phyloP scores from a whole-genome alignment of 257 asterid species.

The Capsicum rhomboideum region DNA sequence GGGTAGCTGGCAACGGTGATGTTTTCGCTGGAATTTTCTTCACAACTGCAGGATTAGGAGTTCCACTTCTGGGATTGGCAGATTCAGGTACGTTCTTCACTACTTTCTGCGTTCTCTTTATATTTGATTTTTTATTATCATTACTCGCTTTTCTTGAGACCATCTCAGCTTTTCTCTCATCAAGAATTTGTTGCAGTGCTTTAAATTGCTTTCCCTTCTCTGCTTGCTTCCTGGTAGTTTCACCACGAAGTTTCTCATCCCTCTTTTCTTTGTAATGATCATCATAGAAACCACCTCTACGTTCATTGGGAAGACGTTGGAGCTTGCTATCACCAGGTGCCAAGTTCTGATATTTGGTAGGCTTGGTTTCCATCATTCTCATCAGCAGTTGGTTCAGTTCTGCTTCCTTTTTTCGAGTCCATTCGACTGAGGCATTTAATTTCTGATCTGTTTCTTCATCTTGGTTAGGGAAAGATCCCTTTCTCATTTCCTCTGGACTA shows the following conservation, averaged over 20 bases:
- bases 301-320: constrained; percentile 45
- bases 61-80: constrained; percentile 48
- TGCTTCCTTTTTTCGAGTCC: constrained; percentile 90
- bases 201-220: constrained; percentile 52
- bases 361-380: constrained; percentile 91
- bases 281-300: constrained; percentile 45
- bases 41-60: constrained; percentile 34
- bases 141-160: constrained; percentile 35
- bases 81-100: constrained; percentile 32
- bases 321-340: constrained; percentile 40
- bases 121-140: constrained; percentile 30
- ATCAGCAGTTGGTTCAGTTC: constrained; percentile 70
- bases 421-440: constrained; percentile 57
- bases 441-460: constrained; percentile 31
- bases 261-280: constrained; percentile 53
- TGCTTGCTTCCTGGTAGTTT: constrained; percentile 36
- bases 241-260: constrained; percentile 62
- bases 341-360: constrained; percentile 33
- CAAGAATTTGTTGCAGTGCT: constrained; percentile 7
- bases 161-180: constrained; percentile 28
- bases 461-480: constrained; percentile 26
- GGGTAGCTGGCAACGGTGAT: constrained; percentile 62
- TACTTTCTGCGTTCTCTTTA: constrained; percentile 56
- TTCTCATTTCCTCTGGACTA: constrained; percentile 24
- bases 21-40: constrained; percentile 48